phyloP scores from a whole-genome alignment of 169 alveolate genomes.

The Plasmodium reichenowi region DNA sequence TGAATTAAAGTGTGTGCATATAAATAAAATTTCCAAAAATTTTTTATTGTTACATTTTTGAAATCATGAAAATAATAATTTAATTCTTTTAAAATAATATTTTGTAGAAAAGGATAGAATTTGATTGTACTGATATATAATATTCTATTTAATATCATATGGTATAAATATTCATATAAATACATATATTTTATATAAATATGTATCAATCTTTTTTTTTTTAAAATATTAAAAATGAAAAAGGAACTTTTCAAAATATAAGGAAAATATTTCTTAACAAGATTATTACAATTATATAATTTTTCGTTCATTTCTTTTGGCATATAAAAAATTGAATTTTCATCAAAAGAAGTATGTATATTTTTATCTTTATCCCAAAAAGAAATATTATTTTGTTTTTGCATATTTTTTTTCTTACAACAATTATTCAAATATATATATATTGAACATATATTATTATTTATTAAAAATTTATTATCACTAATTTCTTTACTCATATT shows the following conservation, averaged over 20 bases:
- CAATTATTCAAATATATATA: conserved; percentile 19
- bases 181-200: conserved; percentile 64
- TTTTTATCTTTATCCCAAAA: not conserved
- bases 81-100: conserved; percentile 61
- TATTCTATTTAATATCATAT: conserved; percentile 64
- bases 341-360: not conserved
- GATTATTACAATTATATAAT: conserved; percentile 4
- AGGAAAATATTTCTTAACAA: conserved; percentile 32
- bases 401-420: not conserved
- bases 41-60: conserved; percentile 36
- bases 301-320: conserved; percentile 32
- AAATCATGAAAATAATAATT: conserved; percentile 51
- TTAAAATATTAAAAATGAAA: conserved; percentile 21
- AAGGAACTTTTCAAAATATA: conserved; percentile 42
- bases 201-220: conserved; percentile 32
- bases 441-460: conserved; percentile 31
- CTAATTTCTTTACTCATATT: conserved; percentile 45
- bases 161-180: conserved; percentile 57
- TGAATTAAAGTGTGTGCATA: conserved; percentile 64
- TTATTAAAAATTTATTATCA: conserved; percentile 21
- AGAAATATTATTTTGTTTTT: not conserved
- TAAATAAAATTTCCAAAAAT: conserved; percentile 61
- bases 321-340: conserved; percentile 9
- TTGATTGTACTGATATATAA: conserved; percentile 59
- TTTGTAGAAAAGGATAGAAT: conserved; percentile 55